phyloP scores from a whole-genome alignment of 2,329 filamentous ascomycete genomes.

The Claviceps digitariae region DNA sequence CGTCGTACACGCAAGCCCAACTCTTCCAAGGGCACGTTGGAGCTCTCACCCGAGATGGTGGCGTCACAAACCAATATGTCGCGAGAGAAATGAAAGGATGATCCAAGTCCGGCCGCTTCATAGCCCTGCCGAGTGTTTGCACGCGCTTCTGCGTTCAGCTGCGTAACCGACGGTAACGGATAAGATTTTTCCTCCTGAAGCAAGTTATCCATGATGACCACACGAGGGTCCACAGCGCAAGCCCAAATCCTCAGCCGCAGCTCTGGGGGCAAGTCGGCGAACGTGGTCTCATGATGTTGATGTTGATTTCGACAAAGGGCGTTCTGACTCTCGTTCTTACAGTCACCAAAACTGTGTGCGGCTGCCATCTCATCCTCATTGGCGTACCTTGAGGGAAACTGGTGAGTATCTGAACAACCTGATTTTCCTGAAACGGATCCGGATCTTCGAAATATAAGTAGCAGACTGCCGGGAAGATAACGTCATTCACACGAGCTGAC shows the following conservation, averaged over 20 bases:
- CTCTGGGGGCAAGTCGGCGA: background rate
- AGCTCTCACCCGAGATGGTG: background rate
- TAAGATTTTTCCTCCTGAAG: background rate
- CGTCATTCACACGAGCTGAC: background rate
- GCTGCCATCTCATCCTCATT: background rate
- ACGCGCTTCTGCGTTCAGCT: background rate
- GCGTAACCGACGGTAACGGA: background rate
- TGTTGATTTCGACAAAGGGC: background rate
- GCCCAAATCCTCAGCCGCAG: background rate
- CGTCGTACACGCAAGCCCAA: conserved; percentile 21
- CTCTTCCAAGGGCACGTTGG: conserved; percentile 15
- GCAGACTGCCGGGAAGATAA: background rate
- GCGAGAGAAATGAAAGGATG: background rate
- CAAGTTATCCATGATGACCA: background rate
- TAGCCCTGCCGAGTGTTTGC: background rate
- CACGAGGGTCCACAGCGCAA: background rate
- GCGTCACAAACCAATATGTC: background rate
- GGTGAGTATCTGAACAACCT: background rate
- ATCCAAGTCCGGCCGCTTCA: background rate
- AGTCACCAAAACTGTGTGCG: background rate
- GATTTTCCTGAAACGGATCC: background rate
- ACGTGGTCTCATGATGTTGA: background rate
- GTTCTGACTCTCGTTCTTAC: background rate
- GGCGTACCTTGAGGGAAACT: background rate
- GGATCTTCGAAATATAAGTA: background rate